phyloP scores from a whole-genome alignment of 345 rosid genomes.

The Citrus mangshanensis region DNA sequence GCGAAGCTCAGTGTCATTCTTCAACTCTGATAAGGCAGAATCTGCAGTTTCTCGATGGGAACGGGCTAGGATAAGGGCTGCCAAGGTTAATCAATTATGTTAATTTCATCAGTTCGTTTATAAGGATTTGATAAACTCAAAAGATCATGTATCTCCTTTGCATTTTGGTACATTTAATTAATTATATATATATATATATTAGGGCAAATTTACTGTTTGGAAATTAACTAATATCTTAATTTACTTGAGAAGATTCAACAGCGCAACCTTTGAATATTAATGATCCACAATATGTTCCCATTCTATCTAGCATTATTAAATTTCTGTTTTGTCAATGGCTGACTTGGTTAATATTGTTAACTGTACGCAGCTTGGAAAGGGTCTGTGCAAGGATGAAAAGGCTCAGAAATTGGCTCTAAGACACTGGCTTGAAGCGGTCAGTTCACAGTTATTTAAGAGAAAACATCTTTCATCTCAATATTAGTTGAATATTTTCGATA shows the following conservation, averaged over 20 bases:
- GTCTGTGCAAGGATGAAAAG: conserved; percentile 44
- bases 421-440: conserved; percentile 66
- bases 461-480: no score
- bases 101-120: no score
- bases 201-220: not conserved
- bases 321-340: not conserved
- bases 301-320: not conserved
- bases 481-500: no score
- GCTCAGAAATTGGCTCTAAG: conserved; percentile 40
- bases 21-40: conserved; percentile 24
- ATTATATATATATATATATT: no score
- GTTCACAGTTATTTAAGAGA: not conserved
- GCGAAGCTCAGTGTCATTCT: conserved; percentile 38
- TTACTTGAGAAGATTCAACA: no score
- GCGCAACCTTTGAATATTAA: no score
- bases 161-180: no score
- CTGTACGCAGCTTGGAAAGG: conserved; percentile 42
- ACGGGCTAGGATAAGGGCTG: conserved; percentile 37
- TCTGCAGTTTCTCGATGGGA: conserved; percentile 45
- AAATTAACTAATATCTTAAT: no score
- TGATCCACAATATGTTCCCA: not conserved
- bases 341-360: not conserved
- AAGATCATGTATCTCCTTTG: no score
- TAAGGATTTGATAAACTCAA: no score
- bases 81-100: conserved; percentile 29